Evolutionary conservation across 2,329 filamentous ascomycete genomes (phyloP), one percentile per base, ranked within the genome.

Genomic region (Talaromyces sp.): DNA sequence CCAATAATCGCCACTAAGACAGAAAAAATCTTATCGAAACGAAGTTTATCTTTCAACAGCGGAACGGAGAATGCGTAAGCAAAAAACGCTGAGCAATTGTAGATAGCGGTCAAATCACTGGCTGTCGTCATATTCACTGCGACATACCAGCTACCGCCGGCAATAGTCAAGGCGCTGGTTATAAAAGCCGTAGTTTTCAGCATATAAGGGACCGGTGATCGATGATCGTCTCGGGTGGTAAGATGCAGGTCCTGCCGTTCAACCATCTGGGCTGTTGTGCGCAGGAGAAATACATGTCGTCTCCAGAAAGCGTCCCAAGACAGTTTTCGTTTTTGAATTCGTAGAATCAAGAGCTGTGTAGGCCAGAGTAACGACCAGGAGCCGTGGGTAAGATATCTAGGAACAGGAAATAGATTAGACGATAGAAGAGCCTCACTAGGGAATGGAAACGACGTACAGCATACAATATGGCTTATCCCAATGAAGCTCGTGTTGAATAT

Each of bases 391-490:
- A 99, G 84, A 79, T 96, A 90, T 50, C 86, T 88, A 71, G 19
- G 49, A 2, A 13, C 7, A 33, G 47, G 13, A 31, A 5, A 27
- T 19, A 47, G 22, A 8, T 59, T 43, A 41, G 60, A 57, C n/a
- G 33, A 37, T 13, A 62, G 43, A 37, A 19, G 11, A 41, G 31
- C 35, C n/a, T 14, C 11, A 3, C 22, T 33, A 60, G 27, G 41
- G 63, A 60, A 54, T 41, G 24, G 24, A 14, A 10, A 27, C 35
- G 66, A 79, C 78, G 81, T 81, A 97, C 84, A 99, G 87, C 95
- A 99, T 99, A 83, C 92, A 96, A 81, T 97, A 99, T n/a, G 95
- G 92, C 82, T 99, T 99, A 80, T 96, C 87, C 95, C 95, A 99
- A 68, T 90, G 88, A 68, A 97, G 80, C 66, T 95, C 89, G 76